phyloP scores from a whole-genome alignment of 2,329 filamentous ascomycete genomes.

The Orbilia brochopaga region DNA sequence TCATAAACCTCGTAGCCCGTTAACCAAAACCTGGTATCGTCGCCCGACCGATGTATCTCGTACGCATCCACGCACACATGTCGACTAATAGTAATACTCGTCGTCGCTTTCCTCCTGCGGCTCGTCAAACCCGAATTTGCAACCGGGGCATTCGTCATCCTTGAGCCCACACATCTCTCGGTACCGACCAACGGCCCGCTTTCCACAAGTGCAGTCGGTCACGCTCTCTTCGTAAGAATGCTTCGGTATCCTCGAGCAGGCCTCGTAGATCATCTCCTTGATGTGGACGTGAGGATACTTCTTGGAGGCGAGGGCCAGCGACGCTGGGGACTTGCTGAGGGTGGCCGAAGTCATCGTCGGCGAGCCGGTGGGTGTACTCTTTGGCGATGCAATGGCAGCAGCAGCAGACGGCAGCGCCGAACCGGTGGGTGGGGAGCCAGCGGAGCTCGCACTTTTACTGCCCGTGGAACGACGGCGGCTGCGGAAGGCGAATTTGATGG shows the following conservation, averaged over 20 bases:
- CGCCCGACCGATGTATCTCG: not conserved
- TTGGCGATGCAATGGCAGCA: not conserved
- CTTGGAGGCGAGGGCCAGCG: constrained; percentile 14
- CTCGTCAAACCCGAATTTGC: constrained; percentile 44
- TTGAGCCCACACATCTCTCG: constrained; percentile 46
- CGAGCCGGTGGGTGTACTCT: not conserved
- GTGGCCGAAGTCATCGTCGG: not conserved
- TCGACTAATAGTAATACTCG: constrained; percentile 31
- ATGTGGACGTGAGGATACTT: constrained; percentile 45
- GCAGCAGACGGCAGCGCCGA: not conserved
- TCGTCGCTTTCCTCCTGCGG: constrained; percentile 40
- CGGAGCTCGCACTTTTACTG: constrained; percentile 22
- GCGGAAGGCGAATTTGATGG: constrained; percentile 43
- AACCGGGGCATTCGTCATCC: constrained; percentile 38
- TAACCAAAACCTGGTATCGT: not conserved
- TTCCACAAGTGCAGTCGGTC: constrained; percentile 40
- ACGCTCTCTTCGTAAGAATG: constrained; percentile 39
- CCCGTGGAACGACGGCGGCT: constrained; percentile 30
- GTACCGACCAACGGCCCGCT: constrained; percentile 36
- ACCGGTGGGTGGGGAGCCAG: constrained; percentile 13
- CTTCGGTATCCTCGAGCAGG: constrained; percentile 43
- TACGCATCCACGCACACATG: not conserved
- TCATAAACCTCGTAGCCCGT: constrained; percentile 6
- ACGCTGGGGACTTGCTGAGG: not conserved
- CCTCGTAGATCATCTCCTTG: constrained; percentile 49